Evolutionary conservation across 306 rosid species (phyloP), one percentile per base, ranked within the genome.

Genomic region (Neltuma alba): DNA sequence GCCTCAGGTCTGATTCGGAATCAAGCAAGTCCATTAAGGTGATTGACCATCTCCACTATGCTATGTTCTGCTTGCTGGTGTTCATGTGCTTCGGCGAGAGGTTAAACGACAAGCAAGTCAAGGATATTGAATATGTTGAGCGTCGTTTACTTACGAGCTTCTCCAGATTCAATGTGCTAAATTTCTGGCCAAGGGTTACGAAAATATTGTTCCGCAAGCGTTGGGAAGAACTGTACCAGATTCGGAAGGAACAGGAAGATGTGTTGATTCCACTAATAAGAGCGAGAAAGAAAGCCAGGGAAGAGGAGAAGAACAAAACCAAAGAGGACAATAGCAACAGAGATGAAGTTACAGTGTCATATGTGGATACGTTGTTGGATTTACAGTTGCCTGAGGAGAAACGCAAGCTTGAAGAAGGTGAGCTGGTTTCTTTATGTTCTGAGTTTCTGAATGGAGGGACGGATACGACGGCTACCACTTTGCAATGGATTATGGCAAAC

Each of bases 381-480:
- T 66, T 66, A 23, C 16, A 37, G 72, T 66, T n/a, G 72, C 72
- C 72, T n/a, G 72, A 38, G 48, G 48, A 66, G 72, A 66, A 66
- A 7, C 72, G 72, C 16, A 66, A 66, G 72, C 72, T 66, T 38
- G 48, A 66, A 1, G 72, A 66, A 38, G 28, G 27, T 38, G 72
- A 66, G 2, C 3, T 66, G 9, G 72, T 66, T 38, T 9, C 72
- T 13, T 0, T 66, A 2, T 37, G 72, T 66, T 66, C 72, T 10
- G 72, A 66, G 9, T 38, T 66, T 38, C 20, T 66, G 2, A 66
- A 66, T 38, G 72, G 9, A 20, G 72, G 72, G 11, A 66, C 72
- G n/a, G 72, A 66, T 12, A 37, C 72, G 0, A 66, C 72, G 0
- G 50, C 72, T n/a, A 66, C 72, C 28, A 0, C 72, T 9, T 38